These are phyloP conservation scores for Gnomoniopsis sp. DNA, from an alignment of 2,329 filamentous ascomycete species.

Conservation along the genomic window DNA sequence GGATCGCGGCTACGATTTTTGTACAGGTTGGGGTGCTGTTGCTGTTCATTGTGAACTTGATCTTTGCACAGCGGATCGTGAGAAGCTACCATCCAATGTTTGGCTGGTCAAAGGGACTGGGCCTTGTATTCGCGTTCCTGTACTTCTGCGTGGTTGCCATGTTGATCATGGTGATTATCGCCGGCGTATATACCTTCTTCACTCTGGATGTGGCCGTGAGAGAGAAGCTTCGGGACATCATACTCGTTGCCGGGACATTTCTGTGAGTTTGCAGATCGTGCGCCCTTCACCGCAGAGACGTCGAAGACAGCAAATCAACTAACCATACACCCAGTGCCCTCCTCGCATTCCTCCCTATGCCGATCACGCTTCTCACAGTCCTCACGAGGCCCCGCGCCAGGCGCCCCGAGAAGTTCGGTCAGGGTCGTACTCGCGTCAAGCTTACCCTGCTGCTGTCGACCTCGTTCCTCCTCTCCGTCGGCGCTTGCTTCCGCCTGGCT, in stretches of 20 bases:
- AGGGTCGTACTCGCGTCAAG: conserved; percentile 65
- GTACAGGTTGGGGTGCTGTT: conserved; percentile 71
- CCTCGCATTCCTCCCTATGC: conserved; percentile 65
- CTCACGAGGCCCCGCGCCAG: conserved; percentile 22
- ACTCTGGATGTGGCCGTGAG: conserved; percentile 52
- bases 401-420: conserved; percentile 59
- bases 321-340: conserved; percentile 35
- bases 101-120: conserved; percentile 62
- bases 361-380: conserved; percentile 49
- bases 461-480: conserved; percentile 59
- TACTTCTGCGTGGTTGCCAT: conserved; percentile 56
- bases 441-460: conserved; percentile 59
- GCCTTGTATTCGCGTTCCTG: conserved; percentile 52
- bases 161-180: conserved; percentile 64
- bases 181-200: conserved; percentile 63
- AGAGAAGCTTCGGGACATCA: conserved; percentile 56
- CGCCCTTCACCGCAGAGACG: conserved; percentile 52
- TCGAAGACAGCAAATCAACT: conserved; percentile 33
- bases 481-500: conserved; percentile 66
- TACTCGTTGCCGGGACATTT: conserved; percentile 59
- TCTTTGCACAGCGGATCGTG: conserved; percentile 73
- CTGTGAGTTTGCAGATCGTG: conserved; percentile 65
- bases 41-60: conserved; percentile 73
- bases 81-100: conserved; percentile 67
- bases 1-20: conserved; percentile 64